These are phyloP conservation scores for Bothia castanella DNA, from an alignment of 1,284 basidiomycete species.

Conservation along the genomic window DNA sequence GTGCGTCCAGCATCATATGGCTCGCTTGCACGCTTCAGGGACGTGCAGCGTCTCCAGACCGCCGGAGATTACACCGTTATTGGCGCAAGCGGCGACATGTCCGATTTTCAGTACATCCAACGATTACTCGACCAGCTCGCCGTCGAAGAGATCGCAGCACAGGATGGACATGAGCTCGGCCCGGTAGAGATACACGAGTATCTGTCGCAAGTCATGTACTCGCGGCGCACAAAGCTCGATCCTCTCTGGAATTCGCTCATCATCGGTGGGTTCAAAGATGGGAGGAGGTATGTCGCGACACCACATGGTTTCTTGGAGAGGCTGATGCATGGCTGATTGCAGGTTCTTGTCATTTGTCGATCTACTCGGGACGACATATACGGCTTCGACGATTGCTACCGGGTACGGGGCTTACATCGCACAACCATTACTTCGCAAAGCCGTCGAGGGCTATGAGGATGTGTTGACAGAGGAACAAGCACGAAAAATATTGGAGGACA, in stretches of 20 bases:
- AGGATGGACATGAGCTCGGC: conserved; percentile 83
- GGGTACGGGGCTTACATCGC: conserved; percentile 96
- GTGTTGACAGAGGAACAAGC: conserved; percentile 79
- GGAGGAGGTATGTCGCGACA: conserved; percentile 53
- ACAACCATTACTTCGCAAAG: conserved; percentile 87
- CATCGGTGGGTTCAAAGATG: conserved; percentile 88
- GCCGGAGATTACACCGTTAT: conserved; percentile 85
- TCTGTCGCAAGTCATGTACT: conserved; percentile 89
- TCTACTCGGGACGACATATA: conserved; percentile 94
- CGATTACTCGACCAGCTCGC: conserved; percentile 69
- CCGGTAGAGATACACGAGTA: conserved; percentile 94
- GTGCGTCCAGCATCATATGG: conserved; percentile 82
- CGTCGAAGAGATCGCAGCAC: conserved; percentile 74
- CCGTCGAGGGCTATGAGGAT: conserved; percentile 81
- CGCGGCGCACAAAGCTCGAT: conserved; percentile 82
- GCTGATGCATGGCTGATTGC: conserved; percentile 3
- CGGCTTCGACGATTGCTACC: conserved; percentile 91
- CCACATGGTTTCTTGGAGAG: background rate
- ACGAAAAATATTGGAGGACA: conserved; percentile 73
- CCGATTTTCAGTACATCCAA: conserved; percentile 95
- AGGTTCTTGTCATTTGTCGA: conserved; percentile 96
- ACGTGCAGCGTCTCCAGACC: conserved; percentile 82
- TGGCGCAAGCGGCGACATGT: conserved; percentile 95
- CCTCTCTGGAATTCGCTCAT: conserved; percentile 96
- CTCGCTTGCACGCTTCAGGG: conserved; percentile 95